Conservation (phyloP, 257 asterid genomes). For the Solanum sejunctum region DNA sequence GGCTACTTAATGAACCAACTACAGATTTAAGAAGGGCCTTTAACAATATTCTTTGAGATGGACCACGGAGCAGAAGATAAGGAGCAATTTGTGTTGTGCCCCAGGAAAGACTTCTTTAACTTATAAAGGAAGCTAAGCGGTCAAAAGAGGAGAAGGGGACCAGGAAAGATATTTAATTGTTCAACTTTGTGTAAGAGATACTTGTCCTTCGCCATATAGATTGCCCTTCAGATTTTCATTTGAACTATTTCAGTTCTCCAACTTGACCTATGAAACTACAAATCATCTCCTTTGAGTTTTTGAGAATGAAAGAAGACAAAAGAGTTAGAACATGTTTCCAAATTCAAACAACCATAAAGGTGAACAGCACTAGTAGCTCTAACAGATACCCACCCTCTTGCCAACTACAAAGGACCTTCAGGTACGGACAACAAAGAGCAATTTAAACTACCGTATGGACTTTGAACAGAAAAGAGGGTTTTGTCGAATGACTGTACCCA, state of each 20-base stretch:
- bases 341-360: background rate
- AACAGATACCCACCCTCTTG: background rate
- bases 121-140: background rate
- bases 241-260: background rate
- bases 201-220: background rate
- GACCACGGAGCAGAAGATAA: background rate
- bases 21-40: background rate
- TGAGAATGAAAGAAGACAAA: background rate
- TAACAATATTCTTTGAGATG: background rate
- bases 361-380: background rate
- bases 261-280: background rate
- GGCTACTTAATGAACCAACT: background rate
- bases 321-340: background rate
- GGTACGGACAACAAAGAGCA: background rate
- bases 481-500: background rate
- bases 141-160: background rate
- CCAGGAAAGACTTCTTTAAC: background rate
- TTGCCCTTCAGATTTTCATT: background rate
- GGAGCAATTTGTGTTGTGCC: background rate
- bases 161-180: background rate
- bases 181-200: background rate
- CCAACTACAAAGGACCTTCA: background rate
- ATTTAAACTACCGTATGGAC: background rate
- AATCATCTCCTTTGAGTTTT: background rate
- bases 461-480: background rate